Evolutionary conservation across 306 rosid species (phyloP), one percentile per base, ranked within the genome.

Genomic region (Betula pendula): DNA sequence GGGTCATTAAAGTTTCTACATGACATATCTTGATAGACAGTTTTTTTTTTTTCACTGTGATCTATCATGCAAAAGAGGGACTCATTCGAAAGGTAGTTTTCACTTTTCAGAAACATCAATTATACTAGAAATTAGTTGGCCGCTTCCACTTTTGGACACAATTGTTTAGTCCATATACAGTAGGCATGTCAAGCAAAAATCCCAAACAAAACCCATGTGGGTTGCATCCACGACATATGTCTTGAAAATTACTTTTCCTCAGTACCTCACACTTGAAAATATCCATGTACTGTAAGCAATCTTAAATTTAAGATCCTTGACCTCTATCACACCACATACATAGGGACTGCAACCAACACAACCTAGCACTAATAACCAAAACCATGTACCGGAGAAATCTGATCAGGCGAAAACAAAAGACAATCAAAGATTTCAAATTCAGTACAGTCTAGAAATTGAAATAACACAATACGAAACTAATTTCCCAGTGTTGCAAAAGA

Each of bases 331-430:
- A 27, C 38, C 14, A 14, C 15, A 24, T 58, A 59, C 22, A 62
- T 3, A 14, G 38, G 22, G 5, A 35, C 45, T 35, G 45, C 47
- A 35, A 35, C 70, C 47, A 35, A 65, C 44, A 65, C 22, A 33
- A 35, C 47, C 6, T 33, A 7, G 8, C n/a, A 63, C 69, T 29
- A 17, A 33, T 29, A 62, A 63, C 35, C 25, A 55, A 55, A 55
- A 22, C 31, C 62, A 22, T 17, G 29, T 7, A 55, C 25, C 11
- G 19, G 29, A 20, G 14, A 55, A n/a, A 33, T 35, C 70, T 17
- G 47, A 17, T 9, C 25, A 65, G 44, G 47, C 70, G 6, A 65
- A 65, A 65, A 65, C 70, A 65, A 65, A 65, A 13, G 52, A 65
- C 70, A 19, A 19, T 65, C 20, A 35, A 27, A 31, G 68, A 29